A percentile compares a stretch with the other conserved stretches of the same genome.
Evolutionary conservation across 2,329 filamentous ascomycete species (phyloP).

Genomic region (Dichotomopilus funicola): DNA sequence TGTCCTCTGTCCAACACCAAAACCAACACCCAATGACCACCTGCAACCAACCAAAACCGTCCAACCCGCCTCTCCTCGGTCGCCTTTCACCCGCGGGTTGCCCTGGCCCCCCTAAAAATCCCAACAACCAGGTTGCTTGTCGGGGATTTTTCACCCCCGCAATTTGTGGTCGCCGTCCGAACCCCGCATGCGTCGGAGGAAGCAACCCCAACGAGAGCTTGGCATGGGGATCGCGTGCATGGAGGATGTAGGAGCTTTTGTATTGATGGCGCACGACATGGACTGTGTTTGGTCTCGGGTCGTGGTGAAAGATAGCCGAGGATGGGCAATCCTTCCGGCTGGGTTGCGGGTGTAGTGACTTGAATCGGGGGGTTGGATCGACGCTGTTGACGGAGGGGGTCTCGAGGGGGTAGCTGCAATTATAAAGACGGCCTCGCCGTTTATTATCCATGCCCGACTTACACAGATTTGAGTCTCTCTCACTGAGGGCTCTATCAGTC

Average conservation of each 20-base stretch:
- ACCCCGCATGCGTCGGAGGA: conserved; percentile 19
- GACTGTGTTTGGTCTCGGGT: neutral
- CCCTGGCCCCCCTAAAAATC: neutral
- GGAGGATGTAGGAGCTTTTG: neutral
- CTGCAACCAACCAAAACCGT: neutral
- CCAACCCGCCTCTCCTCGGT: neutral
- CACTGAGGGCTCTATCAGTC: too few species aligned
- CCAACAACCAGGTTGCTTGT: conserved; percentile 2
- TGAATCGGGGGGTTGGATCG: too few species aligned
- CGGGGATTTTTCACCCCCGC: neutral
- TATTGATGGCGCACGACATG: neutral
- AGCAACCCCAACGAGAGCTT: conserved; percentile 19
- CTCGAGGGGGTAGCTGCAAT: too few species aligned
- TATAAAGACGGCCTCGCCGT: too few species aligned
- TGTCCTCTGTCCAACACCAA: too few species aligned
- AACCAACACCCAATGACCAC: too few species aligned
- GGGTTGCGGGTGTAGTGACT: too few species aligned
- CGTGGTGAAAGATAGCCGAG: too few species aligned
- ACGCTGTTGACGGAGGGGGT: too few species aligned
- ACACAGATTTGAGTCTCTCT: too few species aligned
- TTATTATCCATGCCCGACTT: too few species aligned
- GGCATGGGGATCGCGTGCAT: neutral
- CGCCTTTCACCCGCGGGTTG: neutral
- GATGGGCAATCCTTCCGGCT: too few species aligned
- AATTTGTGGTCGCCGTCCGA: neutral